phyloP scores from a whole-genome alignment of 495 filamentous ascomycete species.

The Neurospora sp. region DNA sequence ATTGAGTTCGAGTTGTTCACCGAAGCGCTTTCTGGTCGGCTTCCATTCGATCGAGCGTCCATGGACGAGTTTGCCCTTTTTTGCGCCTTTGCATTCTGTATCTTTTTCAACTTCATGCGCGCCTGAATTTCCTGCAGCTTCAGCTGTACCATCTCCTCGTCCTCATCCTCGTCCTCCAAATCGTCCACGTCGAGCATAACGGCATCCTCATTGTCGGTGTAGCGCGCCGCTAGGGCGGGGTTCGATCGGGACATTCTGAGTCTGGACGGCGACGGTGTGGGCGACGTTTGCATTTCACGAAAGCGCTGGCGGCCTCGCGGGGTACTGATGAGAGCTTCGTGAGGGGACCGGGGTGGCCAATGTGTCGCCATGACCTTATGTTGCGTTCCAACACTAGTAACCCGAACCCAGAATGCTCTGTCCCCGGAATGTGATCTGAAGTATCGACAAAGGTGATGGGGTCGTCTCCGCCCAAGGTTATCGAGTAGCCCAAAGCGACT shows the following conservation, averaged over 20 bases:
- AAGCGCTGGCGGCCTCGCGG: conserved; percentile 66
- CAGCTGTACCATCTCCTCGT: conserved; percentile 81
- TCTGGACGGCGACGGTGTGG: conserved; percentile 51
- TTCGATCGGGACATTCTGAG: conserved; percentile 12
- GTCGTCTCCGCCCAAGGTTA: neutral
- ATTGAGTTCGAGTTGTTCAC: neutral
- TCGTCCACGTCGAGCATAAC: conserved; percentile 30
- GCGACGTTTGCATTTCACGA: conserved; percentile 48
- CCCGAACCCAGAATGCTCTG: neutral
- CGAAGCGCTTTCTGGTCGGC: conserved; percentile 8
- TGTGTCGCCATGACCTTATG: conserved; percentile 30
- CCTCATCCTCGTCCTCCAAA: conserved; percentile 61
- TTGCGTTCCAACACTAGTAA: neutral
- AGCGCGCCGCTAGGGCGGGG: conserved; percentile 11
- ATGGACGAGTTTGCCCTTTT: conserved; percentile 15
- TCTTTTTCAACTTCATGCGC: conserved; percentile 75
- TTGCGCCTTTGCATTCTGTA: conserved; percentile 51
- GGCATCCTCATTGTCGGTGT: conserved; percentile 22
- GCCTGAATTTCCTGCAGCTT: conserved; percentile 80
- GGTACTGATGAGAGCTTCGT: conserved; percentile 72
- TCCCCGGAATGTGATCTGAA: neutral
- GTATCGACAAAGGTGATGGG: neutral
- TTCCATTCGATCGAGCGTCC: conserved; percentile 6
- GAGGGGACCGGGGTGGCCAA: conserved; percentile 84
- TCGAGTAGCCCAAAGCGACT: neutral